These are phyloP conservation scores for Fraxinus nigra DNA, from an alignment of 305 asterid species.

Conservation along the genomic window DNA sequence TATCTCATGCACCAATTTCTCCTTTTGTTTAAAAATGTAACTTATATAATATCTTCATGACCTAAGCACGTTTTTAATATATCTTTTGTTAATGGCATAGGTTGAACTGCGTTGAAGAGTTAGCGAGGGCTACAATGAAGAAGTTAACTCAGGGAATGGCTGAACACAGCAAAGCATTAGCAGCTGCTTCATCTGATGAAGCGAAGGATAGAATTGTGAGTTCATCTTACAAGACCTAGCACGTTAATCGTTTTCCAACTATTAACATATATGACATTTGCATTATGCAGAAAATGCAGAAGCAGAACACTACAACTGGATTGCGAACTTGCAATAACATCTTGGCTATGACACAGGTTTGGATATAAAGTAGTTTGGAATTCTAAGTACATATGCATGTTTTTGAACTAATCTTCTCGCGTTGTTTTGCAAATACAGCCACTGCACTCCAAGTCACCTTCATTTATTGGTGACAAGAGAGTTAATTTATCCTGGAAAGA, in stretches of 20 bases:
- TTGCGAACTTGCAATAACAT: conserved; percentile 89
- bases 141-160: conserved; percentile 80
- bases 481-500: conserved; percentile 88
- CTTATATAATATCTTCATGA: conserved; percentile 8
- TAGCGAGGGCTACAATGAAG: conserved; percentile 66
- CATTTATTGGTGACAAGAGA: conserved; percentile 80
- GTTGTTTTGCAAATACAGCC: conserved; percentile 50
- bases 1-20: conserved; percentile 4
- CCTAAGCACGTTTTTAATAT: background rate
- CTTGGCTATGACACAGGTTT: conserved; percentile 83
- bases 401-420: conserved; percentile 20
- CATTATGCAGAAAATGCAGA: conserved; percentile 69
- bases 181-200: conserved; percentile 79
- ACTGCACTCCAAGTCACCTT: conserved; percentile 76
- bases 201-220: conserved; percentile 82
- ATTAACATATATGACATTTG: conserved; percentile 13
- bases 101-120: conserved; percentile 77
- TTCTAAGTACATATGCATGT: conserved; percentile 10
- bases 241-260: background rate
- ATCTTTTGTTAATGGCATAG: conserved; percentile 40
- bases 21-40: conserved; percentile 1
- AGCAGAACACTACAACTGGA: conserved; percentile 70
- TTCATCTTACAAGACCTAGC: conserved; percentile 21
- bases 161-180: conserved; percentile 61
- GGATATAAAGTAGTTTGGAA: conserved; percentile 14